phyloP scores from a whole-genome alignment of 2,329 filamentous ascomycete genomes.

The Fusarium sp. region DNA sequence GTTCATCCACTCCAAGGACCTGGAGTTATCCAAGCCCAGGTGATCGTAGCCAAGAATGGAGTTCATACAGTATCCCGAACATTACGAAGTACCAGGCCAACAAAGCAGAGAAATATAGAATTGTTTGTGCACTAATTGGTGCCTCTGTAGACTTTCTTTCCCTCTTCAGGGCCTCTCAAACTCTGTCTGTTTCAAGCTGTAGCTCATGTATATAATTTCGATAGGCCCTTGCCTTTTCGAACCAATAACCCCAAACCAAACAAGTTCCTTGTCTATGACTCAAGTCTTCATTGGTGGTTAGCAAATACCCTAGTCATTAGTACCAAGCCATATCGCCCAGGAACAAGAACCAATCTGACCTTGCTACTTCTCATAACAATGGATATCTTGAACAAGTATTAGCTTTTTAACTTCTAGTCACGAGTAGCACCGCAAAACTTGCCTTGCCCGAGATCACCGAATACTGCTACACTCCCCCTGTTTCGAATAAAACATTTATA shows the following conservation, averaged over 20 bases:
- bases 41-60: background rate
- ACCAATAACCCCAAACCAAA: background rate
- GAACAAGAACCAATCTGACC: background rate
- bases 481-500: slow-evolving; percentile 18
- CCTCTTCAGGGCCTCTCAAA: background rate
- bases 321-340: background rate
- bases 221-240: background rate
- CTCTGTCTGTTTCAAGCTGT: slow-evolving; percentile 16
- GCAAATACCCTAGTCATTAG: slow-evolving; percentile 1
- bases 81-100: background rate
- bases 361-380: background rate
- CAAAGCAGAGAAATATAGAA: background rate
- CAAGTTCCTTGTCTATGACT: background rate
- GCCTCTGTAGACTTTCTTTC: background rate
- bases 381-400: background rate
- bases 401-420: background rate
- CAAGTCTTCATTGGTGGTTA: slow-evolving; percentile 16
- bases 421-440: background rate
- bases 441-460: background rate
- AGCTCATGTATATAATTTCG: background rate
- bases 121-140: background rate
- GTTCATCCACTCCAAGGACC: background rate
- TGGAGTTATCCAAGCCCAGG: background rate
- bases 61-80: background rate
- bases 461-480: background rate